Evolutionary conservation across 331 rosid genomes (phyloP), one percentile per base, ranked within the genome.

Genomic region (Pyracantha coccinea): DNA sequence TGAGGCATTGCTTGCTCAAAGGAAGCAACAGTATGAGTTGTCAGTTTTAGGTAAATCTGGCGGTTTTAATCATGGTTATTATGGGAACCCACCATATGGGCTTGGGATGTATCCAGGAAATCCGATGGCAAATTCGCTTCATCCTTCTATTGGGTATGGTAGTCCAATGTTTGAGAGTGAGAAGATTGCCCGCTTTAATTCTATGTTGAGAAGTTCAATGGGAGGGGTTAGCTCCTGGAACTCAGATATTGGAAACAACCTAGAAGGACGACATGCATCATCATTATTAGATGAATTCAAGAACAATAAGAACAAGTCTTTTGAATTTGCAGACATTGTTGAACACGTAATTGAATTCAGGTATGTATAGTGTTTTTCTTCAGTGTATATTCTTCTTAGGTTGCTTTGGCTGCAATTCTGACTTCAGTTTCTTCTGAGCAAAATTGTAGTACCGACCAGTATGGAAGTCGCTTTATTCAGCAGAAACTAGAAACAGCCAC

Each of bases 391-490:
- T 21, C 17, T 72, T 67, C 52, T 69, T 33, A 44, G 77, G 25
- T 71, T 75, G 64, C 53, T 83, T 59, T 78, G 66, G 73, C 60
- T 61, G 72, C 62, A 38, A 59, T 12, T 84, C 57, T 79, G 66
- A 83, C 29, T 74, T 68, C 33, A 71, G 19, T 74, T 13, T 80
- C 61, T 72, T 25, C 47, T 80, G 72, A 38, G 38, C 58, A 14
- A n/a, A 75, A 81, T 73, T 92, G 89, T 88, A 94, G 99, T 76
- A 92, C 89, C 75, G 97, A 94, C 87, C 99, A 94, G 84, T 88
- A 92, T 79, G 99, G 99, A 69, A 94, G 98, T 82, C 98, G 98
- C 73, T 94, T 94, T 81, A 94, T 94, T 83, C 98, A 94, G 88
- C 97, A 94, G 88, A 89, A 91, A 80, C 75, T 94, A 66, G 99